Evolutionary conservation across 176 grass and related monocot genomes (phyloP), one percentile per base, ranked within the genome.

Genomic region (Saccharum spontaneum): DNA sequence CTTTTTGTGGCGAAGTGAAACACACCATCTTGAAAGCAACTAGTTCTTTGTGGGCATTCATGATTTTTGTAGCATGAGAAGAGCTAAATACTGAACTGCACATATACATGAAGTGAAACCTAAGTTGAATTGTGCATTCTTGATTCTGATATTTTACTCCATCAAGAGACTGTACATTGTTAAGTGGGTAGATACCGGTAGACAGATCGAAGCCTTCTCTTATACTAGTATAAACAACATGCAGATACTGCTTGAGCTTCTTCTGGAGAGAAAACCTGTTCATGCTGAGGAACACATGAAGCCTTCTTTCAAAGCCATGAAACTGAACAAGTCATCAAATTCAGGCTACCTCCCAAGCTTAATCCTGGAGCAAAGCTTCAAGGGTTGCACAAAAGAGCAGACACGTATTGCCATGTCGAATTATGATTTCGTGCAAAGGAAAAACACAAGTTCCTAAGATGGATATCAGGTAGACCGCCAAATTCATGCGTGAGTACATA

Each of bases 321-420:
- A 59, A 39, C 14, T 9, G 26, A 90, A 80, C 52, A 84, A 68
- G 63, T 49, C 45, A 20, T 61, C 71, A 64, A 88, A 57, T 49
- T 34, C 67, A 23, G 83, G 87, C 26, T 94, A 85, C 75, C 83
- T 94, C 18, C 77, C 82, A 38, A 83, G 26, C 69, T 73, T 74
- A 46, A 54, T 54, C 6, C 1, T 55, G 18, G 6, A 55, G 50
- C 16, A 55, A 54, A 54, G 16, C 17, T 55, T 55, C 17, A 55
- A 55, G 50, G 17, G 6, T 7, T 55, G 50, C 6, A 55, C 17
- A 55, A 55, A 55, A 55, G 50, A 55, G 50, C 50, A 20, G 17
- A 55, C 54, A 57, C 18, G 18, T 57, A 57, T 57, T 57, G 54
- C 20, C 2, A 22, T 57, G 6, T 22, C 7, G 54, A 57, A 22